Evolutionary conservation across 169 alveolate species (phyloP).

Genomic region (Eimeria maxima): DNA sequence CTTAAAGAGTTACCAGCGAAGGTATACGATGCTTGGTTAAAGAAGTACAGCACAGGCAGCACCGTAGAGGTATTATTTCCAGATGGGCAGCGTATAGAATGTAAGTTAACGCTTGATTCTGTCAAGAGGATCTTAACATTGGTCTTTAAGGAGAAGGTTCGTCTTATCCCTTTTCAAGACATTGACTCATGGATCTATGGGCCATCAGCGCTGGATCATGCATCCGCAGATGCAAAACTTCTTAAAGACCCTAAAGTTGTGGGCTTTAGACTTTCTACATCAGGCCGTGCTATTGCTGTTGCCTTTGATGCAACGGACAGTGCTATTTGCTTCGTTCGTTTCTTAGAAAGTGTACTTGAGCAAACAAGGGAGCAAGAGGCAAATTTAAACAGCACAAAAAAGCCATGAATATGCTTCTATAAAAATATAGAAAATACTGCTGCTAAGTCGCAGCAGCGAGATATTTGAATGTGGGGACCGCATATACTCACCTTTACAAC

Average conservation of each 20-base stretch:
- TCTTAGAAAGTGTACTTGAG: conserved; percentile 29
- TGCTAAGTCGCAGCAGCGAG: neutral
- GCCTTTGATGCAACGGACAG: conserved; percentile 21
- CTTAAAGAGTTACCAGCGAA: neutral
- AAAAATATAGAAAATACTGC: too few species aligned
- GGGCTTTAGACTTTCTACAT: conserved; percentile 64
- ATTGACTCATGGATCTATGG: conserved; percentile 61
- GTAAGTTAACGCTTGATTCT: conserved; percentile 50
- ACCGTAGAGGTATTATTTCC: conserved; percentile 71
- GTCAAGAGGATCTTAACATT: conserved; percentile 9
- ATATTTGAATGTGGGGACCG: neutral
- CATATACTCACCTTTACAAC: neutral
- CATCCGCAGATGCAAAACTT: conserved; percentile 57
- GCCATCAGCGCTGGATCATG: neutral
- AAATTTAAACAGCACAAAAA: neutral
- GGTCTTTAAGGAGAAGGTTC: conserved; percentile 59
- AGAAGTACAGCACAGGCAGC: conserved; percentile 40
- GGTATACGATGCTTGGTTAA: conserved; percentile 39
- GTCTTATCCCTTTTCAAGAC: conserved; percentile 57
- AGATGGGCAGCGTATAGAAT: conserved; percentile 75
- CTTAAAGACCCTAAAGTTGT: conserved; percentile 72
- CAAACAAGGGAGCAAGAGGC: conserved; percentile 8
- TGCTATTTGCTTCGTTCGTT: conserved; percentile 64
- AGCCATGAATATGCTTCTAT: neutral
- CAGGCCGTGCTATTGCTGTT: conserved; percentile 77